These are phyloP conservation scores for Plantago ovata DNA, from an alignment of 257 asterid genomes.

Conservation along the genomic window DNA sequence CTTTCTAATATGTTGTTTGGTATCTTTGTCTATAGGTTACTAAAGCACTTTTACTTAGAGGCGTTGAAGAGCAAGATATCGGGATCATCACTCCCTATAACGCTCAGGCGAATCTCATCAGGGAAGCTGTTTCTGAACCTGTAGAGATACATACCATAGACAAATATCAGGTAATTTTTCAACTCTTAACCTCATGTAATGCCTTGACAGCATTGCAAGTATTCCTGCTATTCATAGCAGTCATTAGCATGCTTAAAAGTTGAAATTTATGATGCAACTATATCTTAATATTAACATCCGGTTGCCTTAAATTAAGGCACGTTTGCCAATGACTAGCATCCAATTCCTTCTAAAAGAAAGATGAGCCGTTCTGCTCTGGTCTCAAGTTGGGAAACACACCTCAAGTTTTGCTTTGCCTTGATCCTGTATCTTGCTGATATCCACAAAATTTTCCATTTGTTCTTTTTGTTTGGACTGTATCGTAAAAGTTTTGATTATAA, in stretches of 20 bases:
- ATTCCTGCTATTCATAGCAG: neutral
- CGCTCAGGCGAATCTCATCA: slow-evolving; percentile 76
- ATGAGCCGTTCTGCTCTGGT: neutral
- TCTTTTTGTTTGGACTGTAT: too few relatives aligned
- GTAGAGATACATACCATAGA: slow-evolving; percentile 96
- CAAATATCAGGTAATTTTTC: slow-evolving; percentile 98
- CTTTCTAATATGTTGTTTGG: slow-evolving; percentile 10
- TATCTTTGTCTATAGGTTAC: slow-evolving; percentile 38
- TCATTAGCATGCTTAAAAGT: slow-evolving; percentile 9
- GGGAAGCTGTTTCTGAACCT: slow-evolving; percentile 49
- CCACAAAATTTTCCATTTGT: too few relatives aligned
- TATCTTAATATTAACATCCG: neutral
- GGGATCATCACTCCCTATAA: slow-evolving; percentile 96
- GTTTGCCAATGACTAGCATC: neutral
- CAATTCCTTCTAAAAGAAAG: neutral
- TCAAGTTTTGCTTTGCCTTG: too few relatives aligned
- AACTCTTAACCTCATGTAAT: neutral
- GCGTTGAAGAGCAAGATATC: slow-evolving; percentile 65
- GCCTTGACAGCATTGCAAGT: too few relatives aligned
- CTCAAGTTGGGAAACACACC: too few relatives aligned
- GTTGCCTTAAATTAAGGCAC: neutral
- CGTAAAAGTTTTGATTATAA: too few relatives aligned
- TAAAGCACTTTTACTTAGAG: slow-evolving; percentile 48
- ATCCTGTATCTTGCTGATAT: too few relatives aligned
- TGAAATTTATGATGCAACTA: neutral